phyloP scores from a whole-genome alignment of 1,284 basidiomycete species.

The Ustilago bromivora region DNA sequence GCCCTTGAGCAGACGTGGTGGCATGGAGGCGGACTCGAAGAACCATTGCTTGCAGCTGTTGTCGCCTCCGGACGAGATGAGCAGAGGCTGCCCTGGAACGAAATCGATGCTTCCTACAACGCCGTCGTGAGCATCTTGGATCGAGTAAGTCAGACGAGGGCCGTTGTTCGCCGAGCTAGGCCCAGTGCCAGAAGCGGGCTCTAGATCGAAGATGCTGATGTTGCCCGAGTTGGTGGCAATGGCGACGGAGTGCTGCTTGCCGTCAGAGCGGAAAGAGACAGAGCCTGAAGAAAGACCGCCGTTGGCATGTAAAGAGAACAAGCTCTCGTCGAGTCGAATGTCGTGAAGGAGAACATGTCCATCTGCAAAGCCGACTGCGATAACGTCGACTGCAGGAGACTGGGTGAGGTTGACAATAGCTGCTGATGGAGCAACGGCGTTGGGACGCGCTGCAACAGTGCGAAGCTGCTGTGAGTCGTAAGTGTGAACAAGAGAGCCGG shows the following conservation, averaged over 20 bases:
- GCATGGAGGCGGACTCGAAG: constrained; percentile 80
- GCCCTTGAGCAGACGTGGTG: constrained; percentile 83
- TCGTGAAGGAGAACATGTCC: constrained; percentile 91
- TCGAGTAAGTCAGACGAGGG: constrained; percentile 61
- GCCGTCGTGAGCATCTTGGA: constrained; percentile 65
- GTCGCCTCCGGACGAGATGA: constrained; percentile 62
- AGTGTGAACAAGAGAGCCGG: constrained; percentile 72
- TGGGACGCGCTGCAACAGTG: constrained; percentile 23
- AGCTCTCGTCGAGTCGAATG: constrained; percentile 82
- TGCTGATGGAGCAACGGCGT: constrained; percentile 69
- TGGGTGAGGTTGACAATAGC: constrained; percentile 76
- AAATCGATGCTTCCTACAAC: constrained; percentile 63
- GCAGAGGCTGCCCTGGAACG: constrained; percentile 58
- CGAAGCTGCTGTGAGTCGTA: constrained; percentile 64
- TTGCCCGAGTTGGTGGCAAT: constrained; percentile 62
- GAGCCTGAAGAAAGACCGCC: constrained; percentile 73
- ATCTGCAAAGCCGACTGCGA: constrained; percentile 88
- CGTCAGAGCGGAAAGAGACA: constrained; percentile 88
- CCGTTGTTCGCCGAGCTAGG: constrained; percentile 33
- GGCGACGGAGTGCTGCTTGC: constrained; percentile 69
- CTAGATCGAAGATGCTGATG: constrained; percentile 66
- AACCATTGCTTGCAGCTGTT: constrained; percentile 82
- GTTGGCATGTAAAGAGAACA: constrained; percentile 83
- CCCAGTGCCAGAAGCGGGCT: constrained; percentile 35
- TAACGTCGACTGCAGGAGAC: constrained; percentile 94